Evolutionary conservation across 306 rosid species (phyloP).

Genomic region (Coriaria nepalensis): DNA sequence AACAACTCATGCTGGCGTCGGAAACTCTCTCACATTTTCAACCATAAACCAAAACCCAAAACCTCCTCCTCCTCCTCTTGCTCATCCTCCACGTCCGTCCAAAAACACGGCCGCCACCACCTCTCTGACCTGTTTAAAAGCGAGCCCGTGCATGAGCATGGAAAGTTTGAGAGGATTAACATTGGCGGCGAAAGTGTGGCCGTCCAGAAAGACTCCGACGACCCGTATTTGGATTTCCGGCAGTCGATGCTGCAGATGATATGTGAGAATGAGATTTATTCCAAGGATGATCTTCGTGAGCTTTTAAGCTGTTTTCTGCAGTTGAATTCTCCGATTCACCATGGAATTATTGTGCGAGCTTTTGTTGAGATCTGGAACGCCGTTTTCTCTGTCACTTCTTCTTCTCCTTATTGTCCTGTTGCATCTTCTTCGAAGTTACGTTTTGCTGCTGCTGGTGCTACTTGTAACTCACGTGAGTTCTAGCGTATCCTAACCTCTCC

Average conservation of each 20-base stretch:
- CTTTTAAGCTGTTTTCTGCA: conserved; percentile 78
- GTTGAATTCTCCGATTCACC: conserved; percentile 63
- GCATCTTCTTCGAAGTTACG: no score
- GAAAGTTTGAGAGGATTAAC: conserved; percentile 33
- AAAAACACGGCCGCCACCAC: no score
- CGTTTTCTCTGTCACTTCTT: conserved; percentile 36
- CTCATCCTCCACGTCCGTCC: not conserved
- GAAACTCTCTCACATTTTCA: conserved; percentile 36
- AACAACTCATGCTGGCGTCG: conserved; percentile 44
- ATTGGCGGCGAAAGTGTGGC: conserved; percentile 50
- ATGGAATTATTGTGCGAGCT: conserved; percentile 63
- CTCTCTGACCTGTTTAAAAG: not conserved
- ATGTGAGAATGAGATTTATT: conserved; percentile 73
- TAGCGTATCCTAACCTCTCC: no score
- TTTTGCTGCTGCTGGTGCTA: no score
- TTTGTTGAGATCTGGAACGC: conserved; percentile 93
- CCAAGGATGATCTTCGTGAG: conserved; percentile 57
- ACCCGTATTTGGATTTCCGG: conserved; percentile 75
- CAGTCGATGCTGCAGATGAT: conserved; percentile 96
- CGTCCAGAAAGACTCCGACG: conserved; percentile 83
- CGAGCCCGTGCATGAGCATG: no score
- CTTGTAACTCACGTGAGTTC: no score
- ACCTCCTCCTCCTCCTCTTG: not conserved
- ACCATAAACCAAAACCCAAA: conserved; percentile 34
- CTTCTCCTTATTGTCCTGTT: conserved; percentile 1